A percentile compares a stretch with the other conserved stretches of the same genome.
Evolutionary conservation across 2,329 filamentous ascomycete species (phyloP).

Genomic region (Colletotrichum abscissum): DNA sequence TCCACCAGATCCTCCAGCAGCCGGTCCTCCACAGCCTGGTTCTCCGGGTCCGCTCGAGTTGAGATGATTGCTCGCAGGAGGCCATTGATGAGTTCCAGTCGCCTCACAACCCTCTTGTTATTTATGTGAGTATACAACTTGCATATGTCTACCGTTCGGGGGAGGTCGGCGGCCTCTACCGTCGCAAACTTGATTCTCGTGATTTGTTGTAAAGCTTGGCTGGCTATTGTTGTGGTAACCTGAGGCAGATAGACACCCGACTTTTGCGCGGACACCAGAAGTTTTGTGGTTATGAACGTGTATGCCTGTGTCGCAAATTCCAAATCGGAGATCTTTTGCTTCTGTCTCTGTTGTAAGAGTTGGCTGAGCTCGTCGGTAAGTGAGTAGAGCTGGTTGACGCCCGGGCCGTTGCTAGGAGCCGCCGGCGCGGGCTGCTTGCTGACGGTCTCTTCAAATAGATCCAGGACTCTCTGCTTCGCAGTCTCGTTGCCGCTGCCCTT

Average conservation of each 20-base stretch:
- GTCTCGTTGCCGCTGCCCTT: background rate
- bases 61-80: constrained; percentile 20
- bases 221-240: background rate
- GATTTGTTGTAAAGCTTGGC: constrained; percentile 2
- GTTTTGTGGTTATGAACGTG: constrained; percentile 5
- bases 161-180: background rate
- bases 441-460: constrained; percentile 36
- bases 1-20: constrained; percentile 44
- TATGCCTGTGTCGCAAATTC: background rate
- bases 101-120: background rate
- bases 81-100: constrained; percentile 16
- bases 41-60: background rate
- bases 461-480: constrained; percentile 24
- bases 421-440: constrained; percentile 7
- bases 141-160: constrained; percentile 23
- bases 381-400: constrained; percentile 7
- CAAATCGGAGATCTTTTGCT: background rate
- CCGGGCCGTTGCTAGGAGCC: background rate
- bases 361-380: constrained; percentile 14
- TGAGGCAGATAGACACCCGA: background rate
- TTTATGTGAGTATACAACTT: constrained; percentile 23
- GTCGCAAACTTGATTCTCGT: constrained; percentile 15
- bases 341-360: constrained; percentile 2
- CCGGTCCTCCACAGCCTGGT: constrained; percentile 1
- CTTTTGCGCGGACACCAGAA: background rate